These are phyloP conservation scores for Lactarius hatsudake DNA, from an alignment of 768 basidiomycete genomes.

Conservation along the genomic window DNA sequence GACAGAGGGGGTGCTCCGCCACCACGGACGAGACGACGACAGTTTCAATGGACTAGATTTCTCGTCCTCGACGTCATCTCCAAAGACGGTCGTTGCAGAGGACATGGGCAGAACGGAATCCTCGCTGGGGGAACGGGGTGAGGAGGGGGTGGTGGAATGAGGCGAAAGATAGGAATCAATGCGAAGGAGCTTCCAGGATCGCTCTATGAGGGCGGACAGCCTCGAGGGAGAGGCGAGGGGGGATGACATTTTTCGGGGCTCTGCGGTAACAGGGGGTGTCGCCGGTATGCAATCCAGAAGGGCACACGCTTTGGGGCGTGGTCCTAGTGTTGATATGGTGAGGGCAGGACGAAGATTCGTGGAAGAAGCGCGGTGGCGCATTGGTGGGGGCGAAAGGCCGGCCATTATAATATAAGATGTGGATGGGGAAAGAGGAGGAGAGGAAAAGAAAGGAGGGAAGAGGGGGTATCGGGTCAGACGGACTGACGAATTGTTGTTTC, in stretches of 20 bases:
- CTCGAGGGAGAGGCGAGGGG: conserved; percentile 23
- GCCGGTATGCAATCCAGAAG: conserved; percentile 31
- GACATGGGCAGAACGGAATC: conserved; percentile 28
- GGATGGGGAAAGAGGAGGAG: conserved; percentile 10
- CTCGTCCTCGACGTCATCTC: conserved; percentile 21
- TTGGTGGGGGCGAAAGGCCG: conserved; percentile 40
- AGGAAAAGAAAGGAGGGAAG: neutral
- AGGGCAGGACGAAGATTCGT: conserved; percentile 53
- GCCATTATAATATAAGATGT: conserved; percentile 26
- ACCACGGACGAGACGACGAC: conserved; percentile 20
- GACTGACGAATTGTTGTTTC: neutral
- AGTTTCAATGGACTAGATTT: neutral
- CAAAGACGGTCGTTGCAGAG: neutral
- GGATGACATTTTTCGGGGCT: conserved; percentile 20
- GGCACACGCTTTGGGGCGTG: conserved; percentile 37
- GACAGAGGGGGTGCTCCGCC: conserved; percentile 20
- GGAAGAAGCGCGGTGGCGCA: conserved; percentile 57
- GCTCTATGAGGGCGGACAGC: conserved; percentile 25
- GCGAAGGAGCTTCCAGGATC: conserved; percentile 21
- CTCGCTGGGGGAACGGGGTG: conserved; percentile 45
- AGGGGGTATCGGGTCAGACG: neutral
- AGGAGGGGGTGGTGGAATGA: conserved; percentile 20
- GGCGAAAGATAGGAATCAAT: conserved; percentile 12
- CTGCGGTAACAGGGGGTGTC: conserved; percentile 28
- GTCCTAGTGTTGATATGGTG: conserved; percentile 52